Percentiles rank a stretch among this genome's conserved stretches.
phyloP scores from a whole-genome alignment of 2,329 filamentous ascomycete species.

The Aspergillus hiratsukae region DNA sequence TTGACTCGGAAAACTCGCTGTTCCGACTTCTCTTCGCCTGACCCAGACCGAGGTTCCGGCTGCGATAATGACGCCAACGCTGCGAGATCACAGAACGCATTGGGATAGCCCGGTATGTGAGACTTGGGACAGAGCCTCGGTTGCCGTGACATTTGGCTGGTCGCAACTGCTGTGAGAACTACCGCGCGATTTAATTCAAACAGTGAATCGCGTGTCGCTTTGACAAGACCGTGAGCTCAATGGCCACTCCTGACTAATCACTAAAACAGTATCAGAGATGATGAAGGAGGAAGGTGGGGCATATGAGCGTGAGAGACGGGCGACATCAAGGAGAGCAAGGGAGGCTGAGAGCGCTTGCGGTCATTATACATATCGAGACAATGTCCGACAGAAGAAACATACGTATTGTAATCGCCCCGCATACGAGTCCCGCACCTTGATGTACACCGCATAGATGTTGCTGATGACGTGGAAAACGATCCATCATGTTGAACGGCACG shows the following conservation, averaged over 20 bases:
- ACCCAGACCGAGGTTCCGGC: constrained; percentile 24
- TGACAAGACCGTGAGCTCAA: neutral
- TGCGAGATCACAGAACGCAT: constrained; percentile 31
- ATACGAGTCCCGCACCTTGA: constrained; percentile 18
- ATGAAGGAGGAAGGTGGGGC: constrained; percentile 14
- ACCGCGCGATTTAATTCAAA: neutral
- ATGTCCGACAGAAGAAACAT: constrained; percentile 17
- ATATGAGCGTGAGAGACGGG: constrained; percentile 5
- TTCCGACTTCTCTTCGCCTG: constrained; percentile 32
- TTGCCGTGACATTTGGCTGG: constrained; percentile 38
- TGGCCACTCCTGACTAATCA: constrained; percentile 5
- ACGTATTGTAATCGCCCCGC: constrained; percentile 21
- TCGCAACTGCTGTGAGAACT: neutral
- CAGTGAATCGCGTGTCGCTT: neutral
- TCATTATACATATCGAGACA: constrained; percentile 19
- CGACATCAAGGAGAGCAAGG: constrained; percentile 1
- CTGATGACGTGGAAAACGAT: constrained; percentile 30
- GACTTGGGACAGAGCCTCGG: constrained; percentile 38
- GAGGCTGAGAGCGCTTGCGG: constrained; percentile 13
- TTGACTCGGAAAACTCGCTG: constrained; percentile 41
- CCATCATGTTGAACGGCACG: constrained; percentile 25
- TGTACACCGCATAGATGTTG: constrained; percentile 16
- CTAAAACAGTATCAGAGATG: constrained; percentile 4
- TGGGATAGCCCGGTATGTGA: constrained; percentile 31
- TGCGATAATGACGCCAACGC: constrained; percentile 28